Evolutionary conservation across 2,329 filamentous ascomycete species (phyloP).

Genomic region (Pseudogymnoascus sp.): DNA sequence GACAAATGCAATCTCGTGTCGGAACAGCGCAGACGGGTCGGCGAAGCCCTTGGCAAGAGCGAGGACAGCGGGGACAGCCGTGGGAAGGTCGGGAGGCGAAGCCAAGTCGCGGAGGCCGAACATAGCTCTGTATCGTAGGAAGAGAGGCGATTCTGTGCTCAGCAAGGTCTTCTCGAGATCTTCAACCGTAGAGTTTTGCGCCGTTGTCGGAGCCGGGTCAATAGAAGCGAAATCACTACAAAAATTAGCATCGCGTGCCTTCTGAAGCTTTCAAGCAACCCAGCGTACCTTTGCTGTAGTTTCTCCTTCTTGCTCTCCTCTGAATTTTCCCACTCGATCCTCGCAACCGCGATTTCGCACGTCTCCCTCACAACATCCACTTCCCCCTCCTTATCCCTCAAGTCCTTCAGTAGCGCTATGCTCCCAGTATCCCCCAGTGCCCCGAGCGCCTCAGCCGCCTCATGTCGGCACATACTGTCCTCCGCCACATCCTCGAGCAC

Average conservation of each 20-base stretch:
- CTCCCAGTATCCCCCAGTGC: constrained; percentile 72
- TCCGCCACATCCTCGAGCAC: constrained; percentile 74
- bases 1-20: constrained; percentile 96
- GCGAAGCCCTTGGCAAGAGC: constrained; percentile 78
- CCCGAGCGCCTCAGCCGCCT: constrained; percentile 90
- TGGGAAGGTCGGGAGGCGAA: constrained; percentile 84
- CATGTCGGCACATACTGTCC: constrained; percentile 91
- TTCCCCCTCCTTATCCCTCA: constrained; percentile 70
- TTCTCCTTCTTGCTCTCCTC: constrained; percentile 65
- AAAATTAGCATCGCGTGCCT: constrained; percentile 17
- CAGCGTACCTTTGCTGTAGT: constrained; percentile 66
- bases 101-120: constrained; percentile 92
- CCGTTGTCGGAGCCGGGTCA: constrained; percentile 83
- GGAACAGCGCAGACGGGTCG: constrained; percentile 85
- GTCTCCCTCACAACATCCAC: constrained; percentile 82
- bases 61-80: constrained; percentile 77
- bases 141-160: constrained; percentile 71
- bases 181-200: constrained; percentile 55
- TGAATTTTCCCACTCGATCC: constrained; percentile 88
- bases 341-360: constrained; percentile 90
- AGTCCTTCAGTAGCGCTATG: constrained; percentile 63
- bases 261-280: constrained; percentile 5
- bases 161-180: constrained; percentile 71
- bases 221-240: constrained; percentile 87
- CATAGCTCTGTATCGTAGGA: constrained; percentile 94